These are phyloP conservation scores for Cercospora zeina DNA, from an alignment of 2,329 filamentous ascomycete species.

Conservation along the genomic window DNA sequence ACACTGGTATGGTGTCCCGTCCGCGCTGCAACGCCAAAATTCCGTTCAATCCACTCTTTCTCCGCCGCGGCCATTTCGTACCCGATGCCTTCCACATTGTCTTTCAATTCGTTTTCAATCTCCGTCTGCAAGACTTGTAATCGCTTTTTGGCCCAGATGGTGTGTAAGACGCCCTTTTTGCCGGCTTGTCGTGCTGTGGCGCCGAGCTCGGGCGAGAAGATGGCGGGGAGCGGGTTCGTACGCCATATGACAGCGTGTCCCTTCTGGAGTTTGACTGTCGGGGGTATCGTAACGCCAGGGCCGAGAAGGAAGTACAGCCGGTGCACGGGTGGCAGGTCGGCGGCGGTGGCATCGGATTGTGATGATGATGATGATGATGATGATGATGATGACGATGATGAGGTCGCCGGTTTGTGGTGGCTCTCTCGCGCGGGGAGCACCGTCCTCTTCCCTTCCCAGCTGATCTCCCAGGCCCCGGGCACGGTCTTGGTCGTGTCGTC, in stretches of 20 bases:
- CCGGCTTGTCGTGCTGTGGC: conserved; percentile 65
- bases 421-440: conserved; percentile 65
- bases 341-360: conserved; percentile 19
- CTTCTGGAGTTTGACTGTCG: conserved; percentile 64
- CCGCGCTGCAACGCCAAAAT: conserved; percentile 65
- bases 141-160: conserved; percentile 84
- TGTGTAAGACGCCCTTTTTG: conserved; percentile 80
- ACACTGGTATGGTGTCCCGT: conserved; percentile 43
- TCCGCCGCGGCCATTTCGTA: conserved; percentile 82
- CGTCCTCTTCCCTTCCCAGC: conserved; percentile 76
- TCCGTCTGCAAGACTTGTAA: conserved; percentile 73
- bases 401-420: conserved; percentile 30
- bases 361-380: too few species aligned
- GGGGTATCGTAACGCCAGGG: conserved; percentile 68
- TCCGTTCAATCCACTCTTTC: conserved; percentile 79
- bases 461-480: conserved; percentile 69
- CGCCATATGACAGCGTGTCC: conserved; percentile 52
- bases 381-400: too few species aligned
- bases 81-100: conserved; percentile 78
- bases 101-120: conserved; percentile 69
- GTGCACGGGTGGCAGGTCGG: conserved; percentile 46
- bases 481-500: conserved; percentile 53
- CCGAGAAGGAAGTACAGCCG: conserved; percentile 80
- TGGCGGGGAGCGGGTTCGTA: conserved; percentile 80
- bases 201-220: conserved; percentile 76